Evolutionary conservation across 106 monocot species (phyloP).

Genomic region (Dendrobium officinale): DNA sequence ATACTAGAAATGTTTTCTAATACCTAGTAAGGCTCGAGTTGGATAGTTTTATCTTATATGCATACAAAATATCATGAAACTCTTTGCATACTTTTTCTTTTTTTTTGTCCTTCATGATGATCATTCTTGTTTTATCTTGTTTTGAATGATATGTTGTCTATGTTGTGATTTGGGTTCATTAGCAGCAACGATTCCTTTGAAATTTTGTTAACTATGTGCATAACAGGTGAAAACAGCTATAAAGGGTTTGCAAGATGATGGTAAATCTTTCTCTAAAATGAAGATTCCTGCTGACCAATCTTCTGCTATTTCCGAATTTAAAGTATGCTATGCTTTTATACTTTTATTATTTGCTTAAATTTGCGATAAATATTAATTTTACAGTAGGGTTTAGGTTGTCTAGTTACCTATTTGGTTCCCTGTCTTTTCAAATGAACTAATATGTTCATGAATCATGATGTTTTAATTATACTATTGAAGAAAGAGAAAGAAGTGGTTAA

Average conservation of each 20-base stretch:
- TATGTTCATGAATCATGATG: background rate
- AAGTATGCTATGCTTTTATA: slow-evolving; percentile 22
- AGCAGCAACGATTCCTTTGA: background rate
- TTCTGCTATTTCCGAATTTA: slow-evolving; percentile 23
- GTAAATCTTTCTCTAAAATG: slow-evolving; percentile 48
- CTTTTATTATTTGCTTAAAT: background rate
- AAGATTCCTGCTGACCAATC: slow-evolving; percentile 43
- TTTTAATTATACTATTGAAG: slow-evolving; percentile 9
- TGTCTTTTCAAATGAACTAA: background rate
- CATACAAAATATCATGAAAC: background rate
- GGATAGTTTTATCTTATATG: background rate
- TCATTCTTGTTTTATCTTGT: background rate
- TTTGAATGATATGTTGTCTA: background rate
- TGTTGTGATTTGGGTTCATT: background rate
- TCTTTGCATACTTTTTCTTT: background rate
- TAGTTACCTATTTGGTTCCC: background rate
- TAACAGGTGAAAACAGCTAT: slow-evolving; percentile 47
- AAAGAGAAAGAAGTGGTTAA: slow-evolving; percentile 31
- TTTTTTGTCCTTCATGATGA: background rate
- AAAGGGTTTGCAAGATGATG: slow-evolving; percentile 36
- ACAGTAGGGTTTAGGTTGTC: background rate
- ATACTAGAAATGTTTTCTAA: background rate
- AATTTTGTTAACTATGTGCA: background rate
- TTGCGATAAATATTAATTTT: background rate
- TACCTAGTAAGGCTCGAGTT: background rate